Evolutionary conservation across 2,329 filamentous ascomycete species (phyloP).

Genomic region (Dothistroma septosporum): DNA sequence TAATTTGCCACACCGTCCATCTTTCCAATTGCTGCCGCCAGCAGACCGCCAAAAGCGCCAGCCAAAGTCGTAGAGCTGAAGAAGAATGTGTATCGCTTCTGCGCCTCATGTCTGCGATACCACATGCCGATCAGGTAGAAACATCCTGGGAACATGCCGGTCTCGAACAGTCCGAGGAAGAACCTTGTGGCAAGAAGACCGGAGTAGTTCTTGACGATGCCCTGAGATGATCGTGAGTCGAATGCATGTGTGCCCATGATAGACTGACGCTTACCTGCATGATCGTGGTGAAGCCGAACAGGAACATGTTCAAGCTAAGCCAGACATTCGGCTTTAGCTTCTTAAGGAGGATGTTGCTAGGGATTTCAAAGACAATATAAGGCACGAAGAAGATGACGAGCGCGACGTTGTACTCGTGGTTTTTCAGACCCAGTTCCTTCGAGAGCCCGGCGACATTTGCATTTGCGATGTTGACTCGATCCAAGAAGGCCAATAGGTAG

Average conservation of each 20-base stretch:
- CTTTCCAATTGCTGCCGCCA: conserved; percentile 84
- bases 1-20: conserved; percentile 71
- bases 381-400: conserved; percentile 53
- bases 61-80: conserved; percentile 78
- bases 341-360: conserved; percentile 42
- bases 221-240: conserved; percentile 35
- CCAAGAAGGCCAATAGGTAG: conserved; percentile 41
- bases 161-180: conserved; percentile 65
- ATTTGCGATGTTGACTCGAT: conserved; percentile 51
- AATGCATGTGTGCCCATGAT: neutral
- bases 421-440: conserved; percentile 43
- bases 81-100: conserved; percentile 91
- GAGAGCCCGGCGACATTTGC: conserved; percentile 51
- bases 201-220: conserved; percentile 70
- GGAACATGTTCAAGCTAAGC: conserved; percentile 68
- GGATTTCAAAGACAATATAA: conserved; percentile 46
- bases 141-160: conserved; percentile 63
- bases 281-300: conserved; percentile 71
- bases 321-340: conserved; percentile 51
- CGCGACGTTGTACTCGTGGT: conserved; percentile 48
- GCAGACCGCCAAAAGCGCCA: conserved; percentile 78
- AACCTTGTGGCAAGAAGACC: conserved; percentile 75
- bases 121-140: conserved; percentile 59
- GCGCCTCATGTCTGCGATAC: conserved; percentile 83
- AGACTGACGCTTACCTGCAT: conserved; percentile 47